Evolutionary conservation across 1,139 yeast species (phyloP).

Genomic region (Saccharomycopsis crataegensis): DNA sequence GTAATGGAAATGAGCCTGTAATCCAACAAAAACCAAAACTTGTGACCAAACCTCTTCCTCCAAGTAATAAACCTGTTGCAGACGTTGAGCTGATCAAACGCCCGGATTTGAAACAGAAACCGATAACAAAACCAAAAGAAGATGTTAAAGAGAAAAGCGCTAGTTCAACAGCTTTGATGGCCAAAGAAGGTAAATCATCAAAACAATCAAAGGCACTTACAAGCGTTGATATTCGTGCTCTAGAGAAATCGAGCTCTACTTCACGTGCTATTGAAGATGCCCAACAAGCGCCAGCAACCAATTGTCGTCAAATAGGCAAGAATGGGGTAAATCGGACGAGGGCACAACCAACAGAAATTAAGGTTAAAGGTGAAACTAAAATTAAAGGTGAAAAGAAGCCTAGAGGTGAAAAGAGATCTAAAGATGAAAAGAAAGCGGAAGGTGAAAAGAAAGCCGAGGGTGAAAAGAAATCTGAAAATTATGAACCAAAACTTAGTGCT

Average conservation of each 20-base stretch:
- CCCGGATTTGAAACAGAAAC: no score
- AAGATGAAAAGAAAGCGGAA: neutral
- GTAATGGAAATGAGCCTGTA: neutral
- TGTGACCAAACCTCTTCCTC: neutral
- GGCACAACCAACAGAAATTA: constrained; percentile 10
- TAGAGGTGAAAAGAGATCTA: constrained; percentile 9
- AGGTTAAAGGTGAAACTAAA: constrained; percentile 17
- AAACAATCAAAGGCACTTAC: neutral
- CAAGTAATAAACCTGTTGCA: neutral
- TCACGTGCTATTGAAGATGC: neutral
- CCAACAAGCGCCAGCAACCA: neutral
- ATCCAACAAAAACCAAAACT: neutral
- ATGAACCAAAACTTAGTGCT: neutral
- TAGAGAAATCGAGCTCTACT: no score
- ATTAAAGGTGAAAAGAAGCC: constrained; percentile 3
- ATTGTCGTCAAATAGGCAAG: neutral
- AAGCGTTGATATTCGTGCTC: neutral
- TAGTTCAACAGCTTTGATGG: neutral
- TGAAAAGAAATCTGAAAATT: neutral
- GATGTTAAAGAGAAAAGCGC: neutral
- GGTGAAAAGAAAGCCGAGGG: constrained; percentile 1
- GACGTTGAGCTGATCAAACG: neutral
- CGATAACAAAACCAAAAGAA: neutral
- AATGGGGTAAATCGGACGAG: constrained; percentile 7
- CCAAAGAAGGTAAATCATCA: neutral